Percentiles rank a stretch among this genome's conserved stretches.
Evolutionary conservation across 192 early-diverging fungal genomes (phyloP).

Genomic region (Coemansia sp.): DNA sequence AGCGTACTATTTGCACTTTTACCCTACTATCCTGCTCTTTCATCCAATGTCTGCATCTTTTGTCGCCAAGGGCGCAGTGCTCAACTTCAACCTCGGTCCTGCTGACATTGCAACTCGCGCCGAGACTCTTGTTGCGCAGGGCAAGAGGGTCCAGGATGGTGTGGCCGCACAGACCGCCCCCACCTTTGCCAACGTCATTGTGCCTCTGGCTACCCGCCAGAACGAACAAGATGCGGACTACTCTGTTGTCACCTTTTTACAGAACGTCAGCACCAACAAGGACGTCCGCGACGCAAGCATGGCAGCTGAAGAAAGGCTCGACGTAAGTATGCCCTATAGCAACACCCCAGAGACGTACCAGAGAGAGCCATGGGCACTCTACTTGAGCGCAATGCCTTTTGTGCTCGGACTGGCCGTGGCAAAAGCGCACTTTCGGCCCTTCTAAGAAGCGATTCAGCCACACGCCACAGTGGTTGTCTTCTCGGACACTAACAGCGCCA

Average conservation of each 20-base stretch:
- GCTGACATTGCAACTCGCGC: constrained; percentile 22
- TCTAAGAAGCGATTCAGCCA: neutral
- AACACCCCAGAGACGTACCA: too few relatives aligned
- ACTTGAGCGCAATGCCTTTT: neutral
- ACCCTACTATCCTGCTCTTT: neutral
- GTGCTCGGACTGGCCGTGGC: neutral
- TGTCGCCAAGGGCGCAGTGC: constrained; percentile 31
- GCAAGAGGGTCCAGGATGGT: constrained; percentile 32
- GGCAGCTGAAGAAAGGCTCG: constrained; percentile 59
- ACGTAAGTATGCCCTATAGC: constrained; percentile 29
- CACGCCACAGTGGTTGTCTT: neutral
- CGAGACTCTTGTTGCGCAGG: constrained; percentile 29
- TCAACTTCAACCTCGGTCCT: constrained; percentile 44
- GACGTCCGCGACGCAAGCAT: constrained; percentile 65
- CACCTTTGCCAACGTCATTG: constrained; percentile 49
- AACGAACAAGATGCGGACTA: constrained; percentile 37
- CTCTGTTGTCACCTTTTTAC: constrained; percentile 38
- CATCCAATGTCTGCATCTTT: neutral
- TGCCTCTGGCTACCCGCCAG: constrained; percentile 39
- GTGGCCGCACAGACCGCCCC: constrained; percentile 42
- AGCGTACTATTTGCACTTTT: constrained; percentile 6
- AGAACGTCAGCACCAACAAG: constrained; percentile 55
- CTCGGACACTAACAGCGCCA: neutral
- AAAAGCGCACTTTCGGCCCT: neutral
- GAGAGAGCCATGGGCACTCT: too few relatives aligned